A percentile compares a stretch with the other conserved stretches of the same genome.
Evolutionary conservation across 2,329 filamentous ascomycete genomes (phyloP).

Genomic region (Ambrosiella cleistominuta): DNA sequence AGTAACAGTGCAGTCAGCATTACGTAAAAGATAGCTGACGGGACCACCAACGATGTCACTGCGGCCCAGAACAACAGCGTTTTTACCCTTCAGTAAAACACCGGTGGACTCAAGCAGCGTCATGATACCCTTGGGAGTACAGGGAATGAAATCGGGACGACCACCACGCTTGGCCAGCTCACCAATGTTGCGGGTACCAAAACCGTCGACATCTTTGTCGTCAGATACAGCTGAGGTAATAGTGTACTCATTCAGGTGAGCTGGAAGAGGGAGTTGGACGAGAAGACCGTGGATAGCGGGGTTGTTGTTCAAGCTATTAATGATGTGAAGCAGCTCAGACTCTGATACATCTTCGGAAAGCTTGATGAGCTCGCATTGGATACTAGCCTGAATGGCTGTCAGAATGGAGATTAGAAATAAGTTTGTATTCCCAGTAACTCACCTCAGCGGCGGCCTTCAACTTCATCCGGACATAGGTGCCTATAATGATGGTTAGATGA

Average conservation of each 20-base stretch:
- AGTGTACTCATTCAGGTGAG: conserved; percentile 74
- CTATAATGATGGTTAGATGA: conserved; percentile 24
- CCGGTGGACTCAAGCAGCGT: conserved; percentile 70
- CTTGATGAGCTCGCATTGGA: conserved; percentile 71
- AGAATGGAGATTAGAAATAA: neutral
- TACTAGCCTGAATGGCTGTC: conserved; percentile 50
- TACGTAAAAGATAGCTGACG: conserved; percentile 86
- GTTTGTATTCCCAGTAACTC: conserved; percentile 17
- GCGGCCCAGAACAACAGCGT: conserved; percentile 81
- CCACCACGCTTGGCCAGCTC: conserved; percentile 93
- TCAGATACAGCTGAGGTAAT: conserved; percentile 81
- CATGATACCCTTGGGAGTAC: conserved; percentile 96
- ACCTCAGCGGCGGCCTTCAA: conserved; percentile 90
- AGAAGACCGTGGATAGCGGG: conserved; percentile 75
- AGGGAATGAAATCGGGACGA: conserved; percentile 74
- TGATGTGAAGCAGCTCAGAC: conserved; percentile 67
- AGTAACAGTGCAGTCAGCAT: conserved; percentile 91
- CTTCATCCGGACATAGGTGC: conserved; percentile 99
- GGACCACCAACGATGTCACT: conserved; percentile 97
- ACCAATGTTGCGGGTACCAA: conserved; percentile 84
- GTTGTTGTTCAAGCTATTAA: conserved; percentile 73
- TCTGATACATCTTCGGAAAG: conserved; percentile 69
- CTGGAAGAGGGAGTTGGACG: conserved; percentile 80
- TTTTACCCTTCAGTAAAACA: conserved; percentile 71
- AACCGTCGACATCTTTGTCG: conserved; percentile 96